Evolutionary conservation across 768 basidiomycete species (phyloP), one percentile per base, ranked within the genome.

Genomic region (Phylloporus sp.): DNA sequence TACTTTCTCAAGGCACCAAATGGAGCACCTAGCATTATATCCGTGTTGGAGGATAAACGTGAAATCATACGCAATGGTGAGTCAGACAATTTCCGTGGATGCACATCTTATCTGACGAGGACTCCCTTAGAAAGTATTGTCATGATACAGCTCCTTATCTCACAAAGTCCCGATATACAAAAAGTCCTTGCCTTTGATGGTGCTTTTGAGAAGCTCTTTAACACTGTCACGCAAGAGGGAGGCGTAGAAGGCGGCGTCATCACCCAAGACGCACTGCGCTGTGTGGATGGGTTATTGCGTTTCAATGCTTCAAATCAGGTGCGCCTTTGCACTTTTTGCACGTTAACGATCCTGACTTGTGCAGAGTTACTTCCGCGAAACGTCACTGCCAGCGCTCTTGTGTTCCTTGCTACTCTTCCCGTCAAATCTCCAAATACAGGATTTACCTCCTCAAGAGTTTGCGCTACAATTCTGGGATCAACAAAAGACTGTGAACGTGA

Each of bases 301-400:
- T 95, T 89, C 73, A 98, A 99, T 69, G 81, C 84, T 23, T 95
- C 93, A 10, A 99, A 98, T 68, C 95, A 95, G 77, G 95, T 91
- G 62, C 47, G 72, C 66, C 48, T 34, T 22, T 26, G n/a, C 18
- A 12, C 26, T 12, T 22, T 40, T 15, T 11, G 11, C 31, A 31
- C n/a, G 36, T 34, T 38, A 13, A 41, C n/a, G 35, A 32, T 52
- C 53, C 47, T 68, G 53, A 61, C 61, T 42, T 39, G 23, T 36
- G 34, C 61, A 99, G 93, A 97, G 93, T 65, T 98, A 97, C 74
- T 97, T 99, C 73, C 86, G 91, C 43, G 94, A 95, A 72, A 90
- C 92, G 2, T 68, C 86, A 54, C 72, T 95, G 58, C 78, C 86
- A 57, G 69, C 86, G 52, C 60, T 86, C 49, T 60, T 94, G 52